A percentile compares a stretch with the other conserved stretches of the same genome.
phyloP scores from a whole-genome alignment of 176 grass and related monocot species.

The Juncus inflexus region DNA sequence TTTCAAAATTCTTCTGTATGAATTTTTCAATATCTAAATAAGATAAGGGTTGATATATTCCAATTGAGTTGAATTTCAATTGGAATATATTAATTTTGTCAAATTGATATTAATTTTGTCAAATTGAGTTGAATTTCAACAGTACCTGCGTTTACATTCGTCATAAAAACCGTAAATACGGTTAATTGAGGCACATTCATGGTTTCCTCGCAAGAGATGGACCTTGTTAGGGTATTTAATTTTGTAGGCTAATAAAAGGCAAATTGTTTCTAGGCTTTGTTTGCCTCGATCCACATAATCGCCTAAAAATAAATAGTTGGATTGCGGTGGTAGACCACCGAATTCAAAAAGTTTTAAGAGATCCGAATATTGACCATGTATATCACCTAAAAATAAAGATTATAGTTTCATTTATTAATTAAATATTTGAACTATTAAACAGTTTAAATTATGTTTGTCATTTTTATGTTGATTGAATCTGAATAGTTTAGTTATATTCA shows the following conservation, averaged over 20 bases:
- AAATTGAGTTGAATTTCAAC: no score
- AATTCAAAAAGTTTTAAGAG: slow-evolving; percentile 37
- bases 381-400: slow-evolving; percentile 35
- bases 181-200: slow-evolving; percentile 57
- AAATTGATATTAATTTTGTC: no score
- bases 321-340: slow-evolving; percentile 33
- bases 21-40: no score
- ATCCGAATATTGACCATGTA: slow-evolving; percentile 53
- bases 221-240: slow-evolving; percentile 45
- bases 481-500: not conserved
- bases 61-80: no score
- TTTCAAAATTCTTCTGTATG: no score
- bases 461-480: not conserved
- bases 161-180: slow-evolving; percentile 63
- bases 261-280: slow-evolving; percentile 59
- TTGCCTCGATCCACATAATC: slow-evolving; percentile 67
- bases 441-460: not conserved
- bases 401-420: not conserved
- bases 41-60: no score
- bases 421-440: not conserved
- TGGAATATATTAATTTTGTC: no score
- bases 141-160: slow-evolving; percentile 50
- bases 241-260: slow-evolving; percentile 60
- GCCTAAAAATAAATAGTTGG: slow-evolving; percentile 53
- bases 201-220: slow-evolving; percentile 54